Conservation (phyloP, 768 basidiomycete genomes). For the Sporobolomyces pararoseus region DNA sequence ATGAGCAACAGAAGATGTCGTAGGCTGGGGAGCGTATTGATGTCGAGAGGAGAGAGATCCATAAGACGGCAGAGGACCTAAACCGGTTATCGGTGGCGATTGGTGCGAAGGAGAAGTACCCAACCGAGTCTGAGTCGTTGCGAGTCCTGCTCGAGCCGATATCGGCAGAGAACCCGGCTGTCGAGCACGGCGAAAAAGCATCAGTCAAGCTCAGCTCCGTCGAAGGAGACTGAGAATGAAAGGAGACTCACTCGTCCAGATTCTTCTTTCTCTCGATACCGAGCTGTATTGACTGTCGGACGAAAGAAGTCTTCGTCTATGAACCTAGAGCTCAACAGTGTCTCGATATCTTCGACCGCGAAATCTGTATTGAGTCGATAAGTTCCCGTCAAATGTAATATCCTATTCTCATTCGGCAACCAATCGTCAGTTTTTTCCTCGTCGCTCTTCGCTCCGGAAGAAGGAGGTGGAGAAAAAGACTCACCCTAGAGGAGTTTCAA, state of each 20-base stretch:
- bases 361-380: constrained; percentile 44
- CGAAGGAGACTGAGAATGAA: neutral
- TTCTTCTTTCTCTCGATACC: constrained; percentile 7
- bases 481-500: constrained; percentile 42
- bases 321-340: constrained; percentile 44
- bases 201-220: neutral
- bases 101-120: constrained; percentile 5
- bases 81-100: constrained; percentile 15
- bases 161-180: constrained; percentile 38
- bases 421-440: too few species aligned
- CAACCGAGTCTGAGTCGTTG: neutral
- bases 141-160: constrained; percentile 1
- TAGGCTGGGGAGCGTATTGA: constrained; percentile 16
- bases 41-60: constrained; percentile 40
- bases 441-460: neutral
- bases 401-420: constrained; percentile 9
- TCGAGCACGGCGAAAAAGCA: neutral
- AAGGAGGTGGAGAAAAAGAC: neutral
- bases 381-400: constrained; percentile 28
- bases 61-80: constrained; percentile 21
- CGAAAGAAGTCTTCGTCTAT: constrained; percentile 46
- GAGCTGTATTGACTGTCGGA: constrained; percentile 41
- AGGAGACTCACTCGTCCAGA: neutral
- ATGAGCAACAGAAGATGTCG: neutral
- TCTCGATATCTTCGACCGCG: constrained; percentile 45